phyloP scores from a whole-genome alignment of 2,329 filamentous ascomycete genomes.

The Fusarium azukiicola region DNA sequence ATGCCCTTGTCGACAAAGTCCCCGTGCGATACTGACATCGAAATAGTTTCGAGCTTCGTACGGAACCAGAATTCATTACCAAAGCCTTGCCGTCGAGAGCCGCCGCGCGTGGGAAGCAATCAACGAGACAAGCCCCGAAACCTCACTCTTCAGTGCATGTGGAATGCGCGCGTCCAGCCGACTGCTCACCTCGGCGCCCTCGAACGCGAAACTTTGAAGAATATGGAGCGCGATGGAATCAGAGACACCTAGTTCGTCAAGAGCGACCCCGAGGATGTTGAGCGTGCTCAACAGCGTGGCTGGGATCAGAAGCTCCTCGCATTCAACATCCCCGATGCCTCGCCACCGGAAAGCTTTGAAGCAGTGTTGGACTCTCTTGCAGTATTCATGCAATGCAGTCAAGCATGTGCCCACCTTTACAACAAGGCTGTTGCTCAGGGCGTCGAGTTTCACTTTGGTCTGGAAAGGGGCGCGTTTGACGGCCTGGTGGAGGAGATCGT shows the following conservation, averaged over 20 bases:
- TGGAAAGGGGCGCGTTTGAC: constrained; percentile 3
- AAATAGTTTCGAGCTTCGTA: constrained; percentile 17
- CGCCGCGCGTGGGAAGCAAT: not conserved
- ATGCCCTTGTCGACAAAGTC: not conserved
- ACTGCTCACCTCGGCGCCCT: constrained; percentile 1
- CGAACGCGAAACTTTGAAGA: constrained; percentile 4
- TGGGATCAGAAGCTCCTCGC: not conserved
- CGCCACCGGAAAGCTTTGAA: not conserved
- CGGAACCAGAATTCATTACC: constrained; percentile 14
- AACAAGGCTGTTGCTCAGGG: not conserved
- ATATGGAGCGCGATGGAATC: constrained; percentile 13
- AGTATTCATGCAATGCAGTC: not conserved
- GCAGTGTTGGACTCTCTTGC: constrained; percentile 9
- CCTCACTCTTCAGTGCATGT: not conserved
- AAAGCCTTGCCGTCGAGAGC: constrained; percentile 7
- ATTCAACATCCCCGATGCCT: not conserved
- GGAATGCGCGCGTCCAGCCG: constrained; percentile 18
- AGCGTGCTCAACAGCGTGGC: not conserved
- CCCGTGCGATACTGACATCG: no score
- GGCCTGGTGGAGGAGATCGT: not conserved
- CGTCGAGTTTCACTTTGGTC: constrained; percentile 4
- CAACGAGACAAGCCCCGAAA: not conserved
- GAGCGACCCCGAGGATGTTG: not conserved
- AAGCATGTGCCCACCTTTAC: not conserved
- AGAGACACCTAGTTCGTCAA: constrained; percentile 14